A percentile compares a stretch with the other conserved stretches of the same genome.
These are phyloP conservation scores for Paradendryphiella salina DNA, from an alignment of 2,329 filamentous ascomycete species.

Conservation along the genomic window DNA sequence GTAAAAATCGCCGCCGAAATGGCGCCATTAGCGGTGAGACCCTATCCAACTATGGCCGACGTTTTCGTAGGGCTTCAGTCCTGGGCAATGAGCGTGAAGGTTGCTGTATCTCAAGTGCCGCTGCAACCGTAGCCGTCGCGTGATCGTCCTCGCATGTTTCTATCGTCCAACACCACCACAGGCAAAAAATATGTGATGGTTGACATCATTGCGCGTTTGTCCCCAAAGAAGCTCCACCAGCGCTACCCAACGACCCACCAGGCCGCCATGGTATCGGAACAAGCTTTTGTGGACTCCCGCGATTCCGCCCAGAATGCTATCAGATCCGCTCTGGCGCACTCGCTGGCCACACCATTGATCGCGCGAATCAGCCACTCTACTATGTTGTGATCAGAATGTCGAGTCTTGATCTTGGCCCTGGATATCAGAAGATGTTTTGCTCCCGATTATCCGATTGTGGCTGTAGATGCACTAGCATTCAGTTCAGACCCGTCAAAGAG, in stretches of 20 bases:
- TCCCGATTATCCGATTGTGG: no score
- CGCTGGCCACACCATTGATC: no score
- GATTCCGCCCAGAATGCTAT: background rate
- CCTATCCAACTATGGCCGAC: background rate
- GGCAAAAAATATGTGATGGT: background rate
- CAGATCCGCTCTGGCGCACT: no score
- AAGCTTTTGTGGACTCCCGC: constrained; percentile 8
- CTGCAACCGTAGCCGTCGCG: constrained; percentile 9
- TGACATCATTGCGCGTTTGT: constrained; percentile 15
- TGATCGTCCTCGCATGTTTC: background rate
- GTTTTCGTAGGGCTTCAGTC: background rate
- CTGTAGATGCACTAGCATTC: no score
- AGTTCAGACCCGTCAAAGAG: no score
- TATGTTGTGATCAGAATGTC: no score
- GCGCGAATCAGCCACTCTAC: no score
- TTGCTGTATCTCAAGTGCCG: background rate
- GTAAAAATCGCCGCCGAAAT: constrained; percentile 5
- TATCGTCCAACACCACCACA: constrained; percentile 1
- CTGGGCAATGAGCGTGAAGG: constrained; percentile 3
- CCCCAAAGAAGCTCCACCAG: constrained; percentile 5
- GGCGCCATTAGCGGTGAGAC: constrained; percentile 16
- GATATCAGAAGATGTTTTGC: no score
- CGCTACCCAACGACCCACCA: constrained; percentile 9
- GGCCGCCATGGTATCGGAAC: constrained; percentile 1
- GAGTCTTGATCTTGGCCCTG: no score